These are phyloP conservation scores for Croton setiger DNA, from an alignment of 441 rosid species.

Conservation along the genomic window DNA sequence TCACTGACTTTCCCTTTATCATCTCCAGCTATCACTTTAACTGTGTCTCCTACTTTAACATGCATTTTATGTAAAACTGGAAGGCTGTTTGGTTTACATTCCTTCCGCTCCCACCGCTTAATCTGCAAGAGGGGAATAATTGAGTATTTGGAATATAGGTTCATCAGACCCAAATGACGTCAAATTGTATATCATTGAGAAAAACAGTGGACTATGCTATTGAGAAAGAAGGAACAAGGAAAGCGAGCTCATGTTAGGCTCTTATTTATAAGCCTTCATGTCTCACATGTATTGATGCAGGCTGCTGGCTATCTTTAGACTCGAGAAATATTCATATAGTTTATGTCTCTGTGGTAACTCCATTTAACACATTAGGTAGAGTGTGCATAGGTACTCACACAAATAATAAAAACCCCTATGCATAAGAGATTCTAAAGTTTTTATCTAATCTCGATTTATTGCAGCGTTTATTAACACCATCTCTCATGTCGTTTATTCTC, in stretches of 20 bases:
- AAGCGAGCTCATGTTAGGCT: neutral
- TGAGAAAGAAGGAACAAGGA: neutral
- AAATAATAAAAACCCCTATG: neutral
- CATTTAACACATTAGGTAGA: neutral
- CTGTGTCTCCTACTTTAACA: slow-evolving; percentile 83
- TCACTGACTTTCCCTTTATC: slow-evolving; percentile 91
- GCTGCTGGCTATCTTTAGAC: slow-evolving; percentile 2
- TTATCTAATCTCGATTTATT: neutral
- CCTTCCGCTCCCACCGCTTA: slow-evolving; percentile 84
- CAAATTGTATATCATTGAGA: neutral
- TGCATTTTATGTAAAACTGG: slow-evolving; percentile 88
- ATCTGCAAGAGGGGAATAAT: slow-evolving; percentile 41
- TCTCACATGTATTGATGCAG: neutral
- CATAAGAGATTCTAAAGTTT: slow-evolving; percentile 1
- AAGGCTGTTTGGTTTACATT: slow-evolving; percentile 91
- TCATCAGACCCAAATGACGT: neutral
- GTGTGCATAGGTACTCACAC: neutral
- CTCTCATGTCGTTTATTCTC: neutral
- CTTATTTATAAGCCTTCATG: neutral
- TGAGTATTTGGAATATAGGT: slow-evolving; percentile 1
- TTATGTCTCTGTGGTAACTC: neutral
- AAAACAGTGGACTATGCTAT: neutral
- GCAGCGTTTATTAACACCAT: neutral
- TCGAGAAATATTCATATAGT: neutral
- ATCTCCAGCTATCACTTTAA: slow-evolving; percentile 74